Evolutionary conservation across 1,284 basidiomycete genomes (phyloP), one percentile per base, ranked within the genome.

Genomic region (Agroathelia rolfsii): DNA sequence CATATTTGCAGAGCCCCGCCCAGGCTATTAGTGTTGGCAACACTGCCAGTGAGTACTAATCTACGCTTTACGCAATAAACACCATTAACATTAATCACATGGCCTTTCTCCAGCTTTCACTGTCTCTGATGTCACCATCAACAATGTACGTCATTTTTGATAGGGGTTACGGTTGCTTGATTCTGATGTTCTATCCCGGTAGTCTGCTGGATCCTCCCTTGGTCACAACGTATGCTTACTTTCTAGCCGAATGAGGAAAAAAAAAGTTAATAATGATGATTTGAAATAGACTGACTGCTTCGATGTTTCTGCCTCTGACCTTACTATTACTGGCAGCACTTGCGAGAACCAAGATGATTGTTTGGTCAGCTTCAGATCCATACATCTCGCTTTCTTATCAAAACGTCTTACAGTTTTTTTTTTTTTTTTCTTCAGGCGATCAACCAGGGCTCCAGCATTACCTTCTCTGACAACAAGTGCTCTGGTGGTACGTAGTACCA

Each of bases 291-390:
- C 31, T 8, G 25, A 32, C 30, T 32, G 30, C 25, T 30, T 27
- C 30, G 27, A 34, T 28, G 32, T 28, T 7, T 8, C 32, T 11
- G 25, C 32, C 6, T 16, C 24, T 9, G 15, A 28, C 24, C 6
- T 34, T 11, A 34, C 32, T 11, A 34, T 34, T 15, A 38, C 32
- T 28, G 34, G 37, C 21, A 40, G 38, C 32, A 36, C 39, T n/a
- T 44, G 43, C 13, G 41, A 38, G 38, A 49, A 49, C 26, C 42
- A 48, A 25, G 44, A 49, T 29, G 43, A 48, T 29, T 47, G 44
- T 24, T 20, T 49, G 6, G 28, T 30, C 15, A 12, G 28, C 14
- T n/a, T n/a, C n/a, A n/a, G n/a, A n/a, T 5, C 13, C 6, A 12
- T 26, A 11, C 12, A 5, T 22, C 29, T n/a, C 6, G 7, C 6